Base-by-base conservation (phyloP, 257 asterid species). In the Capsicum chinense region DNA sequence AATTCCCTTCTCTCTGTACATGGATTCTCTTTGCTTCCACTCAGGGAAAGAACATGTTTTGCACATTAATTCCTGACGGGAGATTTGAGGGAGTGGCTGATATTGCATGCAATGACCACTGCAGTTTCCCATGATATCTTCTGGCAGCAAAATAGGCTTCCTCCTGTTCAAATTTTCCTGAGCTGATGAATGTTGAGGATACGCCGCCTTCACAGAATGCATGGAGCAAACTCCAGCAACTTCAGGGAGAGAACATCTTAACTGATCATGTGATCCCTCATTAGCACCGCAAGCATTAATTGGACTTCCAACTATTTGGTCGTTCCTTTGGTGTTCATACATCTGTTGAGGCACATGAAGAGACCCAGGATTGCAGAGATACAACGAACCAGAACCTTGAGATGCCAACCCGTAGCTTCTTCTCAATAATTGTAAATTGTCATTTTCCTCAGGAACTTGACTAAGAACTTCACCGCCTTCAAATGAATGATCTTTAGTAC, bases 11-110 rank as follows among this genome's bases (percentile, higher is more conserved):
- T 88, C 84, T 83, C 87, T 88, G 76, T 58, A 44, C 69, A 71
- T 19, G 59, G 86, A 57, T 57, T 60, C 84, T 71, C 85, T 62
- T 81, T 85, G 87, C 69, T 83, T 89, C 87, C 83, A 86, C 35
- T 87, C 88, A 5, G 89, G 86, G 47, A 80, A 26, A 68, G 90
- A 85, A 80, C 84, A 85, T 21, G 86, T 85, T 58, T 85, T 79
- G 35, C 62, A 88, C 93, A 83, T 82, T 84, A 88, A 74, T 80
- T 86, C 90, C 84, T 88, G 85, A 26, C 92, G 87, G 58, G 90
- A 84, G 69, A 88, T 71, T 81, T 83, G 89, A 54, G 92, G 91
- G 74, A 86, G 80, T 83, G 91, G 59, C 80, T 83, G 91, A 71
- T 71, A 81, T 14, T 85, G 90, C 81, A 86, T 78, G 70, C 90